phyloP scores from a whole-genome alignment of 73 alveolate genomes.

The Effrenium voratum region DNA sequence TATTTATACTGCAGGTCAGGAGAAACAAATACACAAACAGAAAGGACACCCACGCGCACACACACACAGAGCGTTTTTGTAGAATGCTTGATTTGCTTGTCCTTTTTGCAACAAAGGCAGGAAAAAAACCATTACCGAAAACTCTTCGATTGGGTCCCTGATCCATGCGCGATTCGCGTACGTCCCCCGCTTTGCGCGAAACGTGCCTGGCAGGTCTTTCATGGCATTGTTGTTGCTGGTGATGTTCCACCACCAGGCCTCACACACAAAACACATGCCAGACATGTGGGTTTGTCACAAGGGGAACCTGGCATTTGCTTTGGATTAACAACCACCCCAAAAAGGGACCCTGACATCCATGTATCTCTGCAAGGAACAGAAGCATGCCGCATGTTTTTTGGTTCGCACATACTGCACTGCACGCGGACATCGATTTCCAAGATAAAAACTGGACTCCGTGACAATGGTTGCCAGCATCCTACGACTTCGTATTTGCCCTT shows the following conservation, averaged over 20 bases:
- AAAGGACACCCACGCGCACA: neutral
- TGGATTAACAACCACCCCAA: no score
- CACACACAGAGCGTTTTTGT: neutral
- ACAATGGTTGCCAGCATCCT: neutral
- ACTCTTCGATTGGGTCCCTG: neutral
- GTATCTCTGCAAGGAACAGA: no score
- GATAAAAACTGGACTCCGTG: no score
- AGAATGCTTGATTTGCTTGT: neutral
- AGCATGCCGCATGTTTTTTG: no score
- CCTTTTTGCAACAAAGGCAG: neutral
- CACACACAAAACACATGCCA: neutral
- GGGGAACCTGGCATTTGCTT: no score
- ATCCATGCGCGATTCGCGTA: neutral
- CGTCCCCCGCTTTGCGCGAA: neutral
- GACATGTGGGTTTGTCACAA: neutral
- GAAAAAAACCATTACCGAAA: neutral
- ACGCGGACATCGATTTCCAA: no score
- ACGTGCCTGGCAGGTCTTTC: slow-evolving; percentile 34
- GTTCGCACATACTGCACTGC: no score
- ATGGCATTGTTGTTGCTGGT: slow-evolving; percentile 41
- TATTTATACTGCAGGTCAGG: no score
- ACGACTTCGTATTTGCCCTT: neutral
- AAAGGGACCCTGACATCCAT: no score
- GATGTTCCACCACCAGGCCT: slow-evolving; percentile 93
- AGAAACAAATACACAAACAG: neutral